A percentile compares a stretch with the other conserved stretches of the same genome.
Conservation (phyloP, 2,329 filamentous ascomycete genomes). For the Aspergillus ibericus region DNA sequence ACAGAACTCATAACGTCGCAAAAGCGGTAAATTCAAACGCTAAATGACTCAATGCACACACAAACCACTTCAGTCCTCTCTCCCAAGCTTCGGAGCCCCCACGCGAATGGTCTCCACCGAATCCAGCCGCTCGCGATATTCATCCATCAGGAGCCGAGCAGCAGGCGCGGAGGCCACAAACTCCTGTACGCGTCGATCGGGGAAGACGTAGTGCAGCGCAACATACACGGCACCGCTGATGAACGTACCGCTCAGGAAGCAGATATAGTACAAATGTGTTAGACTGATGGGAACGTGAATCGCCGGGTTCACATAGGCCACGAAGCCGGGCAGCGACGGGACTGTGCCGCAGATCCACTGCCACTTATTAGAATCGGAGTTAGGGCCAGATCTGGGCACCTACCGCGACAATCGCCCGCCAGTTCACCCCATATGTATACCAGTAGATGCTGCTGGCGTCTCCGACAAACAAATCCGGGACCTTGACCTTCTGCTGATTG, state of each 20-base stretch:
- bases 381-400: background rate
- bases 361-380: background rate
- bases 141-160: background rate
- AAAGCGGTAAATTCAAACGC: too few relatives aligned
- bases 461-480: constrained; percentile 42
- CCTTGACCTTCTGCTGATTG: constrained; percentile 40
- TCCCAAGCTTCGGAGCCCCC: background rate
- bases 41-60: too few relatives aligned
- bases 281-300: background rate
- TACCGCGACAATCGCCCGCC: constrained; percentile 21
- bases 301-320: background rate
- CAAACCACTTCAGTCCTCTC: background rate
- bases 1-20: too few relatives aligned
- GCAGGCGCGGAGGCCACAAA: background rate
- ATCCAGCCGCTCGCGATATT: background rate
- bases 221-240: background rate
- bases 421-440: constrained; percentile 26
- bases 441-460: constrained; percentile 28
- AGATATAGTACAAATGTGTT: background rate
- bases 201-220: background rate
- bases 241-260: background rate
- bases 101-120: background rate
- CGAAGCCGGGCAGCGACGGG: background rate
- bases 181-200: background rate
- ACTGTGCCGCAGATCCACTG: background rate